Conservation (phyloP, 2,329 filamentous ascomycete genomes). For the Emergomyces africanus region DNA sequence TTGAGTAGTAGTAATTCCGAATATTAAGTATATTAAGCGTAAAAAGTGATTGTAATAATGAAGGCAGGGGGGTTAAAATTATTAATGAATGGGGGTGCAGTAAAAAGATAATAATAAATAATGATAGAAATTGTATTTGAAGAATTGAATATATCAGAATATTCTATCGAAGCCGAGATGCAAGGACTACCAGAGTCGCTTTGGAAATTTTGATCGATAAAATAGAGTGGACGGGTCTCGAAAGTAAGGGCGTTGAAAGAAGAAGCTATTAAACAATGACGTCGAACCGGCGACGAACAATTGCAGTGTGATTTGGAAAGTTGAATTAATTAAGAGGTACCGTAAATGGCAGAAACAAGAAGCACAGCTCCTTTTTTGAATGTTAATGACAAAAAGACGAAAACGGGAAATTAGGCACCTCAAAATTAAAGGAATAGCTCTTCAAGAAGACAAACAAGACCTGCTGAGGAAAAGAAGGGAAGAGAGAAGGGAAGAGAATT, state of each 20-base stretch:
- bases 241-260: constrained; percentile 1
- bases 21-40: constrained; percentile 4
- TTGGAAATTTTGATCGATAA: background rate
- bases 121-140: background rate
- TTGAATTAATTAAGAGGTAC: constrained; percentile 9
- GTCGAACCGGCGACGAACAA: constrained; percentile 11
- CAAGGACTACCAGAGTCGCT: constrained; percentile 2
- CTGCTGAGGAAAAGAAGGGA: constrained; percentile 47
- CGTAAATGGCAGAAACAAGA: background rate
- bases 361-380: constrained; percentile 8
- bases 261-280: constrained; percentile 11
- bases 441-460: constrained; percentile 27
- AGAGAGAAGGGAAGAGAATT: constrained; percentile 10
- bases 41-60: background rate
- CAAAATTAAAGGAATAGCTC: constrained; percentile 19
- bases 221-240: background rate
- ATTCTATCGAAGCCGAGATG: background rate
- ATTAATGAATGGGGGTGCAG: constrained; percentile 1
- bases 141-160: background rate
- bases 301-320: background rate
- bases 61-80: background rate
- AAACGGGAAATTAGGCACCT: constrained; percentile 14
- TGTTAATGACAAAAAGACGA: constrained; percentile 18
- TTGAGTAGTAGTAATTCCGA: constrained; percentile 9
- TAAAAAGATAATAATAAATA: background rate